Conservation (phyloP, 1,139 yeast genomes). For the Saccharomyces hybrid region DNA sequence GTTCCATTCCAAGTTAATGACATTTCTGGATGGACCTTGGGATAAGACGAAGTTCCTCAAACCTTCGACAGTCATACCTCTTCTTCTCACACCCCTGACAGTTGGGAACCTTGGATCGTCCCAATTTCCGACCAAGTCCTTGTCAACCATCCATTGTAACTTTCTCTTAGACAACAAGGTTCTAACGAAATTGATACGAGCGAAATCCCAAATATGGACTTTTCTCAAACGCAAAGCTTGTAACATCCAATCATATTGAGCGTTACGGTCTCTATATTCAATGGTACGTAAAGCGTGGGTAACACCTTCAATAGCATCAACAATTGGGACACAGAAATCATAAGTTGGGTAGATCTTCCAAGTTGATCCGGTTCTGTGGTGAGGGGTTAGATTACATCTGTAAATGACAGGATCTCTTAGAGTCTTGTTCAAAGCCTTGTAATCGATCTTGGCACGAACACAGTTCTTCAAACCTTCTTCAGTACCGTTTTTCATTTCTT, state of each 20-base stretch:
- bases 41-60: conserved; percentile 84
- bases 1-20: conserved; percentile 93
- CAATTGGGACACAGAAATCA: conserved; percentile 96
- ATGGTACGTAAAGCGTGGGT: conserved; percentile 96
- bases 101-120: conserved; percentile 99
- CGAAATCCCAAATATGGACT: conserved; percentile 96
- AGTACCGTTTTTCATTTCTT: conserved; percentile 89
- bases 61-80: conserved; percentile 99
- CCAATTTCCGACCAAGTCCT: conserved; percentile 80
- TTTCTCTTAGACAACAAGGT: conserved; percentile 93
- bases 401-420: conserved; percentile 95
- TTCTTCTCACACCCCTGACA: conserved; percentile 95
- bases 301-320: conserved; percentile 90
- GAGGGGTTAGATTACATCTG: conserved; percentile 94
- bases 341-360: conserved; percentile 98
- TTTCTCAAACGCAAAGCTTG: conserved; percentile 72
- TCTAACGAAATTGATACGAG: conserved; percentile 91
- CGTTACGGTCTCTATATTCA: conserved; percentile 96
- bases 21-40: conserved; percentile 96
- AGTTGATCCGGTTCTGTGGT: conserved; percentile 82
- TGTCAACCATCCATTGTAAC: conserved; percentile 97
- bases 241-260: conserved; percentile 95
- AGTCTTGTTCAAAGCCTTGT: conserved; percentile 82
- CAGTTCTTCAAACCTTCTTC: conserved; percentile 85
- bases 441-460: conserved; percentile 91